Evolutionary conservation across 2,329 filamentous ascomycete species (phyloP).

Genomic region (Aspergillus sp.): DNA sequence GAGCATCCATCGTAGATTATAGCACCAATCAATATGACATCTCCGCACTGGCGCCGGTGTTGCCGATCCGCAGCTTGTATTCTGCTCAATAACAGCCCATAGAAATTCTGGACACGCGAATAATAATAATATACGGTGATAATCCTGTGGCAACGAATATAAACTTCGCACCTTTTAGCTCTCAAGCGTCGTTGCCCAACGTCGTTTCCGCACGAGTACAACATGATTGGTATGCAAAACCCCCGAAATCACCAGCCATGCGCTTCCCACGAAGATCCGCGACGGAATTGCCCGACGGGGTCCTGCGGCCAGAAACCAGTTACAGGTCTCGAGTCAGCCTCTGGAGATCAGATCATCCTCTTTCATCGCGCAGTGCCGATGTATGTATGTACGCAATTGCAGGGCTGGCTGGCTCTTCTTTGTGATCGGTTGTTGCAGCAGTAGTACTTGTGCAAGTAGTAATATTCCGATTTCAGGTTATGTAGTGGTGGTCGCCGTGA

Average conservation of each 20-base stretch:
- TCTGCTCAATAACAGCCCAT: not conserved
- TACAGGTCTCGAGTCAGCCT: not conserved
- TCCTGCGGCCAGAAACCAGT: not conserved
- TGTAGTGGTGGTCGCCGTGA: not conserved
- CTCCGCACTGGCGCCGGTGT: slow-evolving; percentile 15
- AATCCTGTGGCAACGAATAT: not conserved
- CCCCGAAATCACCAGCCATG: slow-evolving; percentile 18
- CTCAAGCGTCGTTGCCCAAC: slow-evolving; percentile 17
- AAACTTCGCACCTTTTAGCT: not conserved
- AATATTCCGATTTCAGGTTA: not conserved
- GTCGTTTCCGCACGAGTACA: slow-evolving; percentile 8
- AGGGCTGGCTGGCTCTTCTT: not conserved
- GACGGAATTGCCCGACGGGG: slow-evolving; percentile 25
- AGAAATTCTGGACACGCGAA: slow-evolving; percentile 3
- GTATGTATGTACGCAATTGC: not conserved
- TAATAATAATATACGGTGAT: slow-evolving; percentile 1
- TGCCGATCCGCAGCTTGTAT: slow-evolving; percentile 3
- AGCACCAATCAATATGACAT: slow-evolving; percentile 18
- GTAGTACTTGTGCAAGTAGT: not conserved
- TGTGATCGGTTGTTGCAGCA: not conserved
- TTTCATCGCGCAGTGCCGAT: not conserved
- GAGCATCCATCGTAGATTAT: slow-evolving; percentile 21
- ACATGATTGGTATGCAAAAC: slow-evolving; percentile 24
- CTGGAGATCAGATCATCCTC: not conserved
- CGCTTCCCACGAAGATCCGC: slow-evolving; percentile 21